Percentiles rank a stretch among this genome's conserved stretches.
Conservation (phyloP, 2,329 filamentous ascomycete genomes). For the Colletotrichum sp. region DNA sequence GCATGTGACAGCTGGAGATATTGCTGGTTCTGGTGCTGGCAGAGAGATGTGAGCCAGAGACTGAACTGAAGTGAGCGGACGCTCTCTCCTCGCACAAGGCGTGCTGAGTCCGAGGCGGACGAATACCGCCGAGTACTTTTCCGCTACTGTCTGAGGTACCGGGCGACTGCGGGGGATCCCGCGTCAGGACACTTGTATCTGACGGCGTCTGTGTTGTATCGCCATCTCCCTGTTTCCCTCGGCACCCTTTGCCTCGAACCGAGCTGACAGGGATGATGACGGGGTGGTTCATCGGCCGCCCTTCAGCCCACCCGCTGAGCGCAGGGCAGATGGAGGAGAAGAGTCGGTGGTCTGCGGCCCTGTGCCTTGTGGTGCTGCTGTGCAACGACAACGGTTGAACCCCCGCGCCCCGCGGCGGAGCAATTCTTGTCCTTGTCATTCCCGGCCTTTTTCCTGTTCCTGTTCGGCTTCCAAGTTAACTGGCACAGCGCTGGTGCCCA, state of each 20-base stretch:
- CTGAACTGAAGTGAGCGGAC: not conserved
- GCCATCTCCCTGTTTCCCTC: constrained; percentile 2
- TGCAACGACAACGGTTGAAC: not conserved
- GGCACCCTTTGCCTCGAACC: constrained; percentile 11
- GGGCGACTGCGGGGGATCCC: not conserved
- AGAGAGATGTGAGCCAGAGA: not conserved
- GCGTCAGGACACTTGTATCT: not conserved
- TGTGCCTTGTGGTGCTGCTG: not conserved
- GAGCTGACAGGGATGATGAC: constrained; percentile 20
- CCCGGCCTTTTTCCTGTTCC: not conserved
- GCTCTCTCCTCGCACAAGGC: not conserved
- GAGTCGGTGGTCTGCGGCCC: not conserved
- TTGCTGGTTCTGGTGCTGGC: not conserved
- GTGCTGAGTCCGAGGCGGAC: constrained; percentile 2
- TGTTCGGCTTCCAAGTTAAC: constrained; percentile 9
- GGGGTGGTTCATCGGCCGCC: constrained; percentile 12
- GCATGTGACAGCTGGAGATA: constrained; percentile 13
- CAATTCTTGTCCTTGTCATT: not conserved
- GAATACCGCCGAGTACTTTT: constrained; percentile 4
- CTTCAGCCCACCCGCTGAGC: constrained; percentile 3
- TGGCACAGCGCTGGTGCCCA: constrained; percentile 5
- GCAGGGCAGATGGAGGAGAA: not conserved
- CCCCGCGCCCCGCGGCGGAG: constrained; percentile 7
- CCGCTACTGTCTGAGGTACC: not conserved
- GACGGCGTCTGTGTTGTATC: not conserved